These are phyloP conservation scores for Coffea eugenioides DNA, from an alignment of 257 asterid genomes.

Conservation along the genomic window DNA sequence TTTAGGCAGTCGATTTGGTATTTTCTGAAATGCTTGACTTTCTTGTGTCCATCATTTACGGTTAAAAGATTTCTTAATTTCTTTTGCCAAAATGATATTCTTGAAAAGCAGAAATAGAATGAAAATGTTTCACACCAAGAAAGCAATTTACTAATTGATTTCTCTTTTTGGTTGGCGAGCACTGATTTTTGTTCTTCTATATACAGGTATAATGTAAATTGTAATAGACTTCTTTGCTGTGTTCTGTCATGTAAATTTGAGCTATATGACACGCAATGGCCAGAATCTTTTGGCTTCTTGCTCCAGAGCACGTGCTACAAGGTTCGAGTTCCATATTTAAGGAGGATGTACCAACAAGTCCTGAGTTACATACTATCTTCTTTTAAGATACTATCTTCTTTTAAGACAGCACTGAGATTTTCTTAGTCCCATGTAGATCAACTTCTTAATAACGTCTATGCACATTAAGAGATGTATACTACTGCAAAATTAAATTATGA, in stretches of 20 bases:
- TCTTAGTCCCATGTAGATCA: too few species aligned
- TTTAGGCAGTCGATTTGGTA: neutral
- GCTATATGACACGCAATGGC: neutral
- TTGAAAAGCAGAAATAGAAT: neutral
- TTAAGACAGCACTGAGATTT: neutral
- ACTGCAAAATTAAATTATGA: conserved; percentile 8
- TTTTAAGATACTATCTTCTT: neutral
- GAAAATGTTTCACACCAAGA: neutral
- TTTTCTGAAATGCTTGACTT: neutral
- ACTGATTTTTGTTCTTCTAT: neutral
- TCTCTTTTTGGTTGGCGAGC: neutral
- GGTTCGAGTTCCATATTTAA: neutral
- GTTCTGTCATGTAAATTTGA: too few species aligned
- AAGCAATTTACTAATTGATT: neutral
- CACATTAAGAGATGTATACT: neutral
- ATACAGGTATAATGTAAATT: neutral
- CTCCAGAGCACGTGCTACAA: neutral
- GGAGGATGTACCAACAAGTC: neutral
- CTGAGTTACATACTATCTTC: neutral
- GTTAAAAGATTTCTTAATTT: neutral
- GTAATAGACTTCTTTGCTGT: neutral
- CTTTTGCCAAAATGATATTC: neutral
- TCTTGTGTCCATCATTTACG: neutral
- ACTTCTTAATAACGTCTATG: neutral
- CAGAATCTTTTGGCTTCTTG: neutral